Base-by-base conservation (phyloP, 768 basidiomycete genomes). In the Rubroboletus pulcherrimus region DNA sequence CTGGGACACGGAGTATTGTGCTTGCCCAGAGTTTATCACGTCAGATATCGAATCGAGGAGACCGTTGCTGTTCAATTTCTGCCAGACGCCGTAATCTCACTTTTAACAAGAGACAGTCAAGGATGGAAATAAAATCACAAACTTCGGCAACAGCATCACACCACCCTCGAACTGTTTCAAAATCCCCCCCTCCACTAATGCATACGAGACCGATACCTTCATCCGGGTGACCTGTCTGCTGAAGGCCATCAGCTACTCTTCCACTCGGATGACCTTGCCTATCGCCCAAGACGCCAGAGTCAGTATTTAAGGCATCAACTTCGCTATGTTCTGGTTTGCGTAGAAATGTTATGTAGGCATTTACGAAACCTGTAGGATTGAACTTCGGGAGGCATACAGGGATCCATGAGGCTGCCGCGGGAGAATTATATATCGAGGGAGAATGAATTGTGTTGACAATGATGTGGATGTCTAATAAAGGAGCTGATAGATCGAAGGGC, bases 341-440 rank as follows among this genome's bases (percentile, higher is more conserved):
- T 29, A 87, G 69, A 68, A 89, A 92, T 4, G 83, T 81, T 41
- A 98, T 81, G 63, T 95, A 97, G 12, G 92, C 89, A 68, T 99
- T 93, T 29, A 96, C 85, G 71, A 98, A 98, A 1, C 88, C 88
- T 5, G 84, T 74, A 0, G 91, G 78, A 65, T 98, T 93, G 77
- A 91, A 98, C 70, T 93, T 94, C 0, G 97, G 96, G 4, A 99
- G 81, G 69, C 97, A 98, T 45, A 99, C 82, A 3, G 97, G 97
- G 8, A 98, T 81, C 93, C 94, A 99, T 7, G 89, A 88, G 14
- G 94, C 89, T 7, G 93, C 78, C 7, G 86, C 87, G 9, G 86
- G 85, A 2, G 86, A 89, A 66, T 85, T 89, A 56, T 78, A 76
- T 60, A 89, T 84, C 1, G 92, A 88, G 0, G 92, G 89, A 0